phyloP scores from a whole-genome alignment of 495 filamentous ascomycete species.

The Penicillium subrubescens region DNA sequence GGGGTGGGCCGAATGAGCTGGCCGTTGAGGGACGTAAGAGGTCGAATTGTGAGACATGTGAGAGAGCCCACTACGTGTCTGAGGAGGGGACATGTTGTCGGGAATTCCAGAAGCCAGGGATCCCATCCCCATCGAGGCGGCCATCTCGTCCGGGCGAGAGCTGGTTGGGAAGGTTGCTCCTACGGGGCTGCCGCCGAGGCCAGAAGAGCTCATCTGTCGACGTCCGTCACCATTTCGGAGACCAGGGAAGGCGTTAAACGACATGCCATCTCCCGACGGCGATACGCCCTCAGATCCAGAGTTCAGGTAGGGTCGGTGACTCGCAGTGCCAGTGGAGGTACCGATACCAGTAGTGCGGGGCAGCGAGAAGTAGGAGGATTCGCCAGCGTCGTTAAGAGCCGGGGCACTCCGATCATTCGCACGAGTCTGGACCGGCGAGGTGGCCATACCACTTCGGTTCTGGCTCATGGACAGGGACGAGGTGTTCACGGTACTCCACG shows the following conservation, averaged over 20 bases:
- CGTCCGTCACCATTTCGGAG: constrained; percentile 35
- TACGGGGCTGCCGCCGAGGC: constrained; percentile 35
- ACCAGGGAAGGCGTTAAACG: constrained; percentile 34
- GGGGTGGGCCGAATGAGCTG: constrained; percentile 37
- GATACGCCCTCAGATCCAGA: constrained; percentile 37
- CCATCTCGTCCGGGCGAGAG: constrained; percentile 32
- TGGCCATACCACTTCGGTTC: constrained; percentile 41
- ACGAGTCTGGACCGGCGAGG: constrained; percentile 53
- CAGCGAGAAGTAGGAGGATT: constrained; percentile 46
- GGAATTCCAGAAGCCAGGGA: constrained; percentile 32
- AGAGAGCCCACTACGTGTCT: constrained; percentile 33
- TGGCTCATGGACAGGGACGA: constrained; percentile 47
- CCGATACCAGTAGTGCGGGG: constrained; percentile 36
- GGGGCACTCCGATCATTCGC: constrained; percentile 42
- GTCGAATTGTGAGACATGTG: constrained; percentile 46
- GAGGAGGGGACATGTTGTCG: constrained; percentile 33
- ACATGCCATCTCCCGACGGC: constrained; percentile 37
- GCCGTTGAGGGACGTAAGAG: constrained; percentile 37
- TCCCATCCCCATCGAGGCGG: constrained; percentile 31
- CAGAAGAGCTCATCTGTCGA: constrained; percentile 35
- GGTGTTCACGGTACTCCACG: constrained; percentile 59
- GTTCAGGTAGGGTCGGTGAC: constrained; percentile 39
- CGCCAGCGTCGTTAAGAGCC: constrained; percentile 43
- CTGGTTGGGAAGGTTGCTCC: constrained; percentile 34
- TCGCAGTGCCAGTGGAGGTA: constrained; percentile 23